phyloP scores from a whole-genome alignment of 306 rosid species.

The Oxytropis ochrocephala region DNA sequence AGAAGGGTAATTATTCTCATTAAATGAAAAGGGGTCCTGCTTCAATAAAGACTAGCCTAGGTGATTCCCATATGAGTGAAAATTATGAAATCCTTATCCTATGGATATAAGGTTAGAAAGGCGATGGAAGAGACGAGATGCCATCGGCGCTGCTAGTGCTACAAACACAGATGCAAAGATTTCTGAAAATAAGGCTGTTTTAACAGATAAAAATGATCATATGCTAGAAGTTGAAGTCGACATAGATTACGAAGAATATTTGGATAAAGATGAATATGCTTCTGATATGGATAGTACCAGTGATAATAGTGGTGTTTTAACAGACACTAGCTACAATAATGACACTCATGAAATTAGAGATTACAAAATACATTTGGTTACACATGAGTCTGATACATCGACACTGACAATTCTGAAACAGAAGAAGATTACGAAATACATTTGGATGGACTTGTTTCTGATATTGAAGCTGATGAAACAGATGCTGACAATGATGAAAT shows the following conservation, averaged over 20 bases:
- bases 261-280: background rate
- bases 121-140: slow-evolving; percentile 39
- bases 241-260: background rate
- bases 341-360: too few species aligned
- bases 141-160: background rate
- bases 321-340: background rate
- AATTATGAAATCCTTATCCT: background rate
- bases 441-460: too few species aligned
- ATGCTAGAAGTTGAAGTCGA: slow-evolving; percentile 8
- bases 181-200: background rate
- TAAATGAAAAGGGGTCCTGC: slow-evolving; percentile 12
- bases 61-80: background rate
- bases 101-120: slow-evolving; percentile 25
- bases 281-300: too few species aligned
- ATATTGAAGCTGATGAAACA: background rate
- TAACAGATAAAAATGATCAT: background rate
- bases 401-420: too few species aligned
- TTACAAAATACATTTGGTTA: too few species aligned
- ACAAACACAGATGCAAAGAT: background rate
- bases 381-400: too few species aligned
- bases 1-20: background rate
- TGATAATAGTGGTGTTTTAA: background rate
- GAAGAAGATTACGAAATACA: too few species aligned
- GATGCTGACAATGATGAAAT: background rate
- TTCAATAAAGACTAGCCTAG: background rate